A percentile compares a stretch with the other conserved stretches of the same genome.
These are phyloP conservation scores for Ascochyta clinopodiicola DNA, from an alignment of 2,329 filamentous ascomycete genomes.

Conservation along the genomic window DNA sequence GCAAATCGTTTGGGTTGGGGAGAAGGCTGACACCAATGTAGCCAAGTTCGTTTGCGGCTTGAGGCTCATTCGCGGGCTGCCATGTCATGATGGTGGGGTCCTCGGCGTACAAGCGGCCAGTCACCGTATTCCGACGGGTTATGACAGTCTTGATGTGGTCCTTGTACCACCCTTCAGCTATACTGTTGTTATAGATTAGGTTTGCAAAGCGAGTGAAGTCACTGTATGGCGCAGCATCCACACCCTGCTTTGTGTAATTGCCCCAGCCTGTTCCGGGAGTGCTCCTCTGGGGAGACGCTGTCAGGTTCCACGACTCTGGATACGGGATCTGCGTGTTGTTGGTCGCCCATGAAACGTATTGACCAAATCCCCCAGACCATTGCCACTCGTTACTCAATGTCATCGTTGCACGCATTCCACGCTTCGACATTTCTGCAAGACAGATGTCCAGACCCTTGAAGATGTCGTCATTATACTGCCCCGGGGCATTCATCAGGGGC, in stretches of 20 bases:
- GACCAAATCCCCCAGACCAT: conserved; percentile 49
- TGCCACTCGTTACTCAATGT: conserved; percentile 51
- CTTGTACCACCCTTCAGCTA: conserved; percentile 47
- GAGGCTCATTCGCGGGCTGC: conserved; percentile 51
- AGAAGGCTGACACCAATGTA: conserved; percentile 39
- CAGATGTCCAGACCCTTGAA: conserved; percentile 49
- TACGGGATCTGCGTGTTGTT: conserved; percentile 47
- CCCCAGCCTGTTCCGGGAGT: conserved; percentile 49
- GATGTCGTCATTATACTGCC: conserved; percentile 49
- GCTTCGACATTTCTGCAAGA: conserved; percentile 49
- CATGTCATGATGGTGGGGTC: conserved; percentile 50
- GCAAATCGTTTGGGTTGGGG: conserved; percentile 40
- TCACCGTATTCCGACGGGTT: conserved; percentile 46
- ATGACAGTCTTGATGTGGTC: conserved; percentile 48
- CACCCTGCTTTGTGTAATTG: conserved; percentile 45
- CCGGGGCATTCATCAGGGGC: conserved; percentile 44
- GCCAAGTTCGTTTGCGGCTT: conserved; percentile 34
- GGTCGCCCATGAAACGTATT: conserved; percentile 49
- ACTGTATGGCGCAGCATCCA: conserved; percentile 42
- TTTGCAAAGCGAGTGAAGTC: conserved; percentile 43
- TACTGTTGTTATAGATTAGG: conserved; percentile 44
- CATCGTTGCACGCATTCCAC: conserved; percentile 52
- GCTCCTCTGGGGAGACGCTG: conserved; percentile 43
- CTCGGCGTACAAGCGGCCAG: conserved; percentile 45
- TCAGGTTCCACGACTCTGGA: conserved; percentile 49